Evolutionary conservation across 805 yeast genomes (phyloP).

Genomic region (Ogataea pilisensis): DNA sequence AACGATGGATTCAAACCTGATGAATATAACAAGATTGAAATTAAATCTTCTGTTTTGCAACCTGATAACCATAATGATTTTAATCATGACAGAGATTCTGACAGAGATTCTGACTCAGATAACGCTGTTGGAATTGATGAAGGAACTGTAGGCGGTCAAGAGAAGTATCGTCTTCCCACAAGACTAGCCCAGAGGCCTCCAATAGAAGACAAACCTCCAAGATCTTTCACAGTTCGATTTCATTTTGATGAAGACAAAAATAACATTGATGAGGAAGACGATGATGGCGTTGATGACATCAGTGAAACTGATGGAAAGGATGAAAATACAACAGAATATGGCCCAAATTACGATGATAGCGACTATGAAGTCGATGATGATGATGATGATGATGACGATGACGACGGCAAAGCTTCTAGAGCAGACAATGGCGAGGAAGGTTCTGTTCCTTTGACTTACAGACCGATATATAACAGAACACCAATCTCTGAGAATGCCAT

Average conservation of each 20-base stretch:
- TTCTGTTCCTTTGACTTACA: not conserved
- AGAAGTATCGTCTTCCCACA: slow-evolving; percentile 14
- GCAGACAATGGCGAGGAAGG: not conserved
- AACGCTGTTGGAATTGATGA: slow-evolving; percentile 5
- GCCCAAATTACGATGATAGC: slow-evolving; percentile 1
- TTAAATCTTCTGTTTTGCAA: slow-evolving; percentile 11
- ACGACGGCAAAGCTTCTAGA: not conserved
- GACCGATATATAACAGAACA: not conserved
- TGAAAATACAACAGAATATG: no score
- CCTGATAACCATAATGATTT: slow-evolving; percentile 13
- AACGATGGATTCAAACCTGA: slow-evolving; percentile 23
- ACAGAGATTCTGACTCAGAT: slow-evolving; percentile 2
- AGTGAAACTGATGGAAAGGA: slow-evolving; percentile 3
- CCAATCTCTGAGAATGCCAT: not conserved
- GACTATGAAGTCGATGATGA: slow-evolving; percentile 1
- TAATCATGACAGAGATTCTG: slow-evolving; percentile 12
- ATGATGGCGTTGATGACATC: slow-evolving; percentile 5
- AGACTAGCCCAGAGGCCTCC: slow-evolving; percentile 22
- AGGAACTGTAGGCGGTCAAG: slow-evolving; percentile 10
- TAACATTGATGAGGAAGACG: slow-evolving; percentile 11
- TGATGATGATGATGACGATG: not conserved
- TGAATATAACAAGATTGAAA: slow-evolving; percentile 26
- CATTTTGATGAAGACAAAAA: slow-evolving; percentile 13
- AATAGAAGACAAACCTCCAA: slow-evolving; percentile 32
- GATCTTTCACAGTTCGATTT: slow-evolving; percentile 27